phyloP scores from a whole-genome alignment of 768 basidiomycete species.

The Lactarius tabidus region DNA sequence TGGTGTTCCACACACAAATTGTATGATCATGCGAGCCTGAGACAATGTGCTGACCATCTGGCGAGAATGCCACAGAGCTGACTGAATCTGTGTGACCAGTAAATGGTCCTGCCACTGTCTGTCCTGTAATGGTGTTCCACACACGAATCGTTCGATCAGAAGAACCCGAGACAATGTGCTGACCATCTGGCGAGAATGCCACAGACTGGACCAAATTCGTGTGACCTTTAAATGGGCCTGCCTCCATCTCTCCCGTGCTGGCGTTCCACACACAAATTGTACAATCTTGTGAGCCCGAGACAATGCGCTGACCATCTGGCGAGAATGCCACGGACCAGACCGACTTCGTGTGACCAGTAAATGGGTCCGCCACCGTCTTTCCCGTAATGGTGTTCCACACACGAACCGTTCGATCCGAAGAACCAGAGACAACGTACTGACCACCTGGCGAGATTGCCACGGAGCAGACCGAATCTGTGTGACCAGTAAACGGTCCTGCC shows the following conservation, averaged over 20 bases:
- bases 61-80: conserved; percentile 4
- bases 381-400: background rate
- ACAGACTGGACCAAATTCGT: background rate
- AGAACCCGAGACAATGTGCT: background rate
- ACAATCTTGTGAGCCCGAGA: too few relatives aligned
- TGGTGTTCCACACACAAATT: background rate
- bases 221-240: background rate
- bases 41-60: conserved; percentile 29
- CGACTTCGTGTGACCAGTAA: background rate
- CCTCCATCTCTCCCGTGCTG: background rate
- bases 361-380: background rate
- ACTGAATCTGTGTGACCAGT: background rate
- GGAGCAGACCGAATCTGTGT: background rate
- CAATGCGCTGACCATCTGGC: background rate
- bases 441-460: background rate
- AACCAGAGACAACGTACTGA: background rate
- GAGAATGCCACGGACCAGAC: background rate
- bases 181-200: conserved; percentile 1
- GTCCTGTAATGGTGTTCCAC: background rate
- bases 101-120: background rate
- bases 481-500: background rate
- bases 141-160: background rate
- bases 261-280: too few relatives aligned
- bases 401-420: background rate
- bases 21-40: conserved; percentile 24